Conservation (phyloP, 108 stramenopile genomes). For the Ochromonas danica region DNA sequence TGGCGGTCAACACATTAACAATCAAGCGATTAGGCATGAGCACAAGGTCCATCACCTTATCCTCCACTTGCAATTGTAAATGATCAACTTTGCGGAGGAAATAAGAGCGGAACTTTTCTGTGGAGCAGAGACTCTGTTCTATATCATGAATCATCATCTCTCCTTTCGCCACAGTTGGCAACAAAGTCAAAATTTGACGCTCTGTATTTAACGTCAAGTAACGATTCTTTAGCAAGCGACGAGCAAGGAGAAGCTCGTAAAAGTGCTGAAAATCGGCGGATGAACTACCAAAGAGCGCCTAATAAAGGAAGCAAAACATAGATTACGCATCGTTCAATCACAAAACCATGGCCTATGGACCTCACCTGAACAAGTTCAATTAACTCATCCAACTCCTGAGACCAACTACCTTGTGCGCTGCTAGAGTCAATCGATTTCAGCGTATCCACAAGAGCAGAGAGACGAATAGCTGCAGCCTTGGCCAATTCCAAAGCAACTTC, state of each 20-base stretch:
- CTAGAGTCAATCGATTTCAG: neutral
- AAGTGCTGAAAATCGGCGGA: constrained; percentile 16
- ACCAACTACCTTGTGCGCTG: no score
- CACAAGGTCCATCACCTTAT: neutral
- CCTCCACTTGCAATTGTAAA: neutral
- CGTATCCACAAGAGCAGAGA: neutral
- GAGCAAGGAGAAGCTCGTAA: constrained; percentile 5
- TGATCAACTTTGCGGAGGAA: neutral
- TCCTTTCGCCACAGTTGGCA: neutral
- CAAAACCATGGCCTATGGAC: no score
- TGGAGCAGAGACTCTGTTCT: neutral
- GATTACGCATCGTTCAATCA: no score
- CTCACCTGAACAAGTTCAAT: neutral
- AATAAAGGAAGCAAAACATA: neutral
- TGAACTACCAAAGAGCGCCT: neutral
- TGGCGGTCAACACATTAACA: neutral
- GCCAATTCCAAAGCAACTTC: neutral
- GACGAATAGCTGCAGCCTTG: neutral
- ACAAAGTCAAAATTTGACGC: neutral
- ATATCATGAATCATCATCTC: constrained; percentile 1
- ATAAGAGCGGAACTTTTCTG: neutral
- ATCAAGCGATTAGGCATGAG: neutral
- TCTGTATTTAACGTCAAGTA: neutral
- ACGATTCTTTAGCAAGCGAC: neutral
- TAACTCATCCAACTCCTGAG: neutral